Percentiles rank a stretch among this genome's conserved stretches.
phyloP scores from a whole-genome alignment of 192 early-diverging fungal genomes.

The Umbelopsis isabellina region DNA sequence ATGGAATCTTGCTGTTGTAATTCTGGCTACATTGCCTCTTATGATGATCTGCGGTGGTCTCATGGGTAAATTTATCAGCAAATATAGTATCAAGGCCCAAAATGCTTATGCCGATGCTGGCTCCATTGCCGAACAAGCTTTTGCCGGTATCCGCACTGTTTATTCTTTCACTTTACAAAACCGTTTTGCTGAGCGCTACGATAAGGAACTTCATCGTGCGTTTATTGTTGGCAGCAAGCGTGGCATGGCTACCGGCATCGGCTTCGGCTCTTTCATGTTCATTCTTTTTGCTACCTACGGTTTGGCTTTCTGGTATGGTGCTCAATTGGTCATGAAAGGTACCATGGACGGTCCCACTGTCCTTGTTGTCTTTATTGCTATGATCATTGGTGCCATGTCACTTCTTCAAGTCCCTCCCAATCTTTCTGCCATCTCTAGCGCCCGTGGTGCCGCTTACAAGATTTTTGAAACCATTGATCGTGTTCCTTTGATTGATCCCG shows the following conservation, averaged over 20 bases:
- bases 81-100: conserved; percentile 46
- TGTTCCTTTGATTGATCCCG: conserved; percentile 74
- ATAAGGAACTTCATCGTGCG: conserved; percentile 62
- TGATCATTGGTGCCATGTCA: conserved; percentile 80
- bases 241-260: conserved; percentile 59
- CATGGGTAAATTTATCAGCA: conserved; percentile 54
- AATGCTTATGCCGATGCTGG: conserved; percentile 83
- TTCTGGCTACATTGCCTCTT: conserved; percentile 77
- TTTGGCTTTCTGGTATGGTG: conserved; percentile 86
- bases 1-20: conserved; percentile 83
- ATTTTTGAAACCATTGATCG: conserved; percentile 86
- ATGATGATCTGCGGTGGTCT: conserved; percentile 50
- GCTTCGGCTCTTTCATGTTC: conserved; percentile 77
- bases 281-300: conserved; percentile 77
- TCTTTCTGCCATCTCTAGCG: conserved; percentile 73
- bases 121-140: conserved; percentile 82
- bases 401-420: conserved; percentile 75
- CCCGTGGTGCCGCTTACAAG: conserved; percentile 78
- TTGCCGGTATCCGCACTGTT: conserved; percentile 87
- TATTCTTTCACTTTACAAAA: conserved; percentile 81
- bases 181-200: conserved; percentile 68
- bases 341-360: conserved; percentile 54
- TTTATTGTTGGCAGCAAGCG: conserved; percentile 65
- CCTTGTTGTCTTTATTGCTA: conserved; percentile 85
- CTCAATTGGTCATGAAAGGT: conserved; percentile 54